Conservation (phyloP, 352 stramenopile species). For the Globisporangium okanoganense region DNA sequence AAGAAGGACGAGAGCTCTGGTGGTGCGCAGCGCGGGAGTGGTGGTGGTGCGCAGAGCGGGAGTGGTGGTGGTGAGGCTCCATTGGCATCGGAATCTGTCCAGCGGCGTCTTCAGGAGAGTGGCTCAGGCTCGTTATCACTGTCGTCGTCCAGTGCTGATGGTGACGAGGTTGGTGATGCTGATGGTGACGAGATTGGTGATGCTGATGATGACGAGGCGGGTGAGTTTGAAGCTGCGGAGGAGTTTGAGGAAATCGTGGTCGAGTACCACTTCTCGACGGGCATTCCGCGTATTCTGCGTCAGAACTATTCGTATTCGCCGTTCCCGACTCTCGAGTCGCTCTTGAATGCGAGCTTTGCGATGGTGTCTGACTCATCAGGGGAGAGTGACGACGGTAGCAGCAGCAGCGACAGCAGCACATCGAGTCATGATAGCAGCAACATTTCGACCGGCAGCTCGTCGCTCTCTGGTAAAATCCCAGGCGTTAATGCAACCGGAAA, state of each 20-base stretch:
- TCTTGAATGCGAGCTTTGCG: conserved; percentile 16
- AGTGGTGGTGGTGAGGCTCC: no score
- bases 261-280: conserved; percentile 56
- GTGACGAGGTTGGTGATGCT: background rate
- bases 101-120: background rate
- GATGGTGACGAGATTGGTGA: conserved; percentile 6
- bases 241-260: conserved; percentile 28
- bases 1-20: background rate
- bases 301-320: conserved; percentile 22
- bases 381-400: background rate
- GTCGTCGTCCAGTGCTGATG: conserved; percentile 2
- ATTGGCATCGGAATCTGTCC: background rate
- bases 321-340: conserved; percentile 32
- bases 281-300: conserved; percentile 37
- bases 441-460: background rate
- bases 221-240: conserved; percentile 25
- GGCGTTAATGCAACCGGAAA: background rate
- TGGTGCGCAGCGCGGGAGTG: background rate
- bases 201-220: background rate
- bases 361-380: background rate
- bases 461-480: background rate
- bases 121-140: background rate
- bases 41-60: no score
- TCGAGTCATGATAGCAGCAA: background rate
- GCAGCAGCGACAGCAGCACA: background rate